phyloP scores from a whole-genome alignment of 495 filamentous ascomycete genomes.

The Aspergillus sparsus region DNA sequence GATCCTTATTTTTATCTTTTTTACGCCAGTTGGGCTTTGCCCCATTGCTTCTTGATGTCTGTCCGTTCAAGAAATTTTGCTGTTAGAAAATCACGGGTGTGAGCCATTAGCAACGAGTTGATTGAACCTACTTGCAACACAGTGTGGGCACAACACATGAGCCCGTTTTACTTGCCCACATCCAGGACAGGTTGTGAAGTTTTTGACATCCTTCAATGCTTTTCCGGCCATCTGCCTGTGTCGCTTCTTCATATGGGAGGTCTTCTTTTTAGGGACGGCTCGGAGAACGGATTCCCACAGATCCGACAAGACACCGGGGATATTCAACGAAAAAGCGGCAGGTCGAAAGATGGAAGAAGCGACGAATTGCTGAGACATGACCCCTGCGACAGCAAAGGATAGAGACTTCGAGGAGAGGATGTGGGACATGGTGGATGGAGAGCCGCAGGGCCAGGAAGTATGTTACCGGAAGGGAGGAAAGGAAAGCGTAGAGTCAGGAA shows the following conservation, averaged over 20 bases:
- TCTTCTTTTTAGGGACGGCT: conserved; percentile 98
- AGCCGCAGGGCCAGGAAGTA: conserved; percentile 24
- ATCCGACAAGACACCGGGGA: conserved; percentile 64
- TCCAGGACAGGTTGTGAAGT: conserved; percentile 80
- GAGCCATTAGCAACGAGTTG: neutral
- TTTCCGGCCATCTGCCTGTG: conserved; percentile 93
- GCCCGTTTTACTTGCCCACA: conserved; percentile 86
- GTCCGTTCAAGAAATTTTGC: neutral
- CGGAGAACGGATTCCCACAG: conserved; percentile 91
- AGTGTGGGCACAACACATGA: conserved; percentile 84
- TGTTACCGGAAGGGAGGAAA: neutral
- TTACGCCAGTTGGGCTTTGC: conserved; percentile 27
- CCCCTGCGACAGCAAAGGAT: conserved; percentile 21
- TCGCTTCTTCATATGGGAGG: conserved; percentile 93
- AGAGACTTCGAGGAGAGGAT: conserved; percentile 15
- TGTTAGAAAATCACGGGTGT: neutral
- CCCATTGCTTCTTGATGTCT: conserved; percentile 41
- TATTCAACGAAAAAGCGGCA: conserved; percentile 39
- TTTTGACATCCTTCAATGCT: conserved; percentile 83
- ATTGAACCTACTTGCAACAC: conserved; percentile 61
- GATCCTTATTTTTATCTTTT: neutral
- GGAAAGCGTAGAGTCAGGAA: neutral
- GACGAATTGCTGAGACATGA: conserved; percentile 21
- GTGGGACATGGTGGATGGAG: conserved; percentile 20
- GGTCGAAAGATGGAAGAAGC: conserved; percentile 26